Evolutionary conservation across 495 filamentous ascomycete genomes (phyloP).

Genomic region (Penicillium daleae): DNA sequence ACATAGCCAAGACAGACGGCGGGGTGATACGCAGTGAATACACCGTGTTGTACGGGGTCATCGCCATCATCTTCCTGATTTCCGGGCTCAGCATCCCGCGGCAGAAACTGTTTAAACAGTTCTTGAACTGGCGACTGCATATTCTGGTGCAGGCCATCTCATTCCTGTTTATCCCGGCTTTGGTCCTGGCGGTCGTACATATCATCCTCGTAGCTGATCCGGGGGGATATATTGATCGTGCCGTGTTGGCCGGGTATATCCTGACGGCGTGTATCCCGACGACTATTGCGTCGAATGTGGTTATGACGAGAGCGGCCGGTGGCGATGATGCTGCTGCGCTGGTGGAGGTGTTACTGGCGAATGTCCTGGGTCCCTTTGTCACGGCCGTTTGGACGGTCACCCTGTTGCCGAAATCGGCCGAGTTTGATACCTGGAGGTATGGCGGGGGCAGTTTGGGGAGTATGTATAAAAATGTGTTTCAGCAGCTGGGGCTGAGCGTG

Average conservation of each 20-base stretch:
- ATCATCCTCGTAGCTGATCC: constrained; percentile 52
- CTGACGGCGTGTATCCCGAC: constrained; percentile 61
- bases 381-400: constrained; percentile 56
- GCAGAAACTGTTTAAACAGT: constrained; percentile 53
- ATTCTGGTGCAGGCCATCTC: constrained; percentile 53
- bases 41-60: constrained; percentile 56
- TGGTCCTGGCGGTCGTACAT: constrained; percentile 50
- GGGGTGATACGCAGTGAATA: constrained; percentile 56
- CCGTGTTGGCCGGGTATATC: constrained; percentile 57
- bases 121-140: constrained; percentile 57
- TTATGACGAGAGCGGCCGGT: constrained; percentile 58
- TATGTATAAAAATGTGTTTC: constrained; percentile 57
- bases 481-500: constrained; percentile 55
- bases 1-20: constrained; percentile 55
- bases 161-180: constrained; percentile 54
- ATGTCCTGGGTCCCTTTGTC: constrained; percentile 55
- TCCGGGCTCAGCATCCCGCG: constrained; percentile 57
- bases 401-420: constrained; percentile 45
- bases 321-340: constrained; percentile 60
- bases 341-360: constrained; percentile 59
- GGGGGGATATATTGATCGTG: constrained; percentile 45
- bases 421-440: constrained; percentile 51
- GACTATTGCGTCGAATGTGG: constrained; percentile 61
- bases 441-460: constrained; percentile 46
- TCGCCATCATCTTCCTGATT: constrained; percentile 58